Base-by-base conservation (phyloP, 306 rosid genomes). In the Echinosophora koreensis region DNA sequence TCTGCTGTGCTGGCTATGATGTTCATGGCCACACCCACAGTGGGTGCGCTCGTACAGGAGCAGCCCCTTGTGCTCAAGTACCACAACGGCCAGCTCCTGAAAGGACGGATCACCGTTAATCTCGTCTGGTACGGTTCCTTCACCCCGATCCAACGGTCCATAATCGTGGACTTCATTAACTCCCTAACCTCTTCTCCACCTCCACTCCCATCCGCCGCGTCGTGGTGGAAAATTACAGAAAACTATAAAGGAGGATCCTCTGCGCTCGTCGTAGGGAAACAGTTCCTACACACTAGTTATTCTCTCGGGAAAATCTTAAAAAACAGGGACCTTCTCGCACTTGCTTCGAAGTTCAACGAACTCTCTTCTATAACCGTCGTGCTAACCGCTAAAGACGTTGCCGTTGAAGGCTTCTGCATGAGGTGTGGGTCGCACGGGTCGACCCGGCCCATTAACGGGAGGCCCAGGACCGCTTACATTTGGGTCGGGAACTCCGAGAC, bases 401-500 rank as follows among this genome's bases (percentile, higher is more conserved):
- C 86, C 13, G 95, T 95, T 0, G 93, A 88, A 0, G 93, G 97
- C 0, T 95, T 95, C 50, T 95, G 98, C 6, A 71, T 67, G 81
- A 79, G 97, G 16, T 95, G 98, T 8, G 97, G 98, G 13, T 73
- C 91, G 10, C 98, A 95, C 65, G 87, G 91, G 3, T 84, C 94
- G 35, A 65, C 28, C 69, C 85, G 39, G 0, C 66, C 35, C 12
- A 8, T 16, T 0, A 39, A 18, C 0, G 91, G 88, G 0, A 80
- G 42, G 7, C 15, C 81, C 0, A 76, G 88, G 5, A 39, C 15
- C 0, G 97, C 98, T 12, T 95, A 85, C 5, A 28, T 92, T 0
- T 95, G 98, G 98, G 97, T 95, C 0, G 97, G 98, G 2, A 95
- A 92, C 83, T 87, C 98, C 3, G 98, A 89, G 87, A 15, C 73